A percentile compares a stretch with the other conserved stretches of the same genome.
Evolutionary conservation across 805 yeast species (phyloP).

Genomic region (Candida nonsorbophila): DNA sequence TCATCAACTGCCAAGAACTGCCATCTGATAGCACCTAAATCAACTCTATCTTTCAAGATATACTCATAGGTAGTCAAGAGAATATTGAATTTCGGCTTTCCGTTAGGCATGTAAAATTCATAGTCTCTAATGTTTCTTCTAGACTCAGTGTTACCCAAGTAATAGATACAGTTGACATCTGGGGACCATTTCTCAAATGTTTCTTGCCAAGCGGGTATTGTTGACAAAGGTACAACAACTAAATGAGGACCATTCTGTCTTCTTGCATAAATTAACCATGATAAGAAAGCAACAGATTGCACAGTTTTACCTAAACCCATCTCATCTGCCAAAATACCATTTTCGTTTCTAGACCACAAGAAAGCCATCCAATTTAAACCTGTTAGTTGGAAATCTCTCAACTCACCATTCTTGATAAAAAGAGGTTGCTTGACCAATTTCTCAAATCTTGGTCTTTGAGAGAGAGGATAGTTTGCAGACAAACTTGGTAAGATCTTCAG

Average conservation of each 20-base stretch:
- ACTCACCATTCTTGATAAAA: constrained; percentile 83
- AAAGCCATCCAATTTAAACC: constrained; percentile 99
- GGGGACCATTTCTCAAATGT: constrained; percentile 98
- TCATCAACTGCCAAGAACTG: constrained; percentile 97
- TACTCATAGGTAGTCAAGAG: constrained; percentile 93
- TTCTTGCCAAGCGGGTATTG: constrained; percentile 99
- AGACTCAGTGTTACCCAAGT: constrained; percentile 86
- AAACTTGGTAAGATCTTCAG: constrained; percentile 81
- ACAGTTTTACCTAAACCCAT: constrained; percentile 99
- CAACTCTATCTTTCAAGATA: constrained; percentile 80
- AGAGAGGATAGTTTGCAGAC: constrained; percentile 68
- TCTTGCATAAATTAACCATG: constrained; percentile 93
- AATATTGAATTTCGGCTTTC: constrained; percentile 77
- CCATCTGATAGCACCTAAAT: constrained; percentile 84
- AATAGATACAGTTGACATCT: constrained; percentile 86
- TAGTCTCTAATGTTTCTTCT: constrained; percentile 76
- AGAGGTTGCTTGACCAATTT: constrained; percentile 82
- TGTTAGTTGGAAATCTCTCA: constrained; percentile 95
- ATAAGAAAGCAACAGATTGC: constrained; percentile 89
- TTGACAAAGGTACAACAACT: constrained; percentile 92
- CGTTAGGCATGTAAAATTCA: constrained; percentile 67
- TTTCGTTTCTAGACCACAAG: constrained; percentile 94
- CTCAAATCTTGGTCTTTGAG: constrained; percentile 80
- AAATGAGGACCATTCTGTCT: constrained; percentile 97
- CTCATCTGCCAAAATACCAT: constrained; percentile 96